Evolutionary conservation across 2,329 filamentous ascomycete genomes (phyloP).

Genomic region (Pseudogymnoascus sp.): DNA sequence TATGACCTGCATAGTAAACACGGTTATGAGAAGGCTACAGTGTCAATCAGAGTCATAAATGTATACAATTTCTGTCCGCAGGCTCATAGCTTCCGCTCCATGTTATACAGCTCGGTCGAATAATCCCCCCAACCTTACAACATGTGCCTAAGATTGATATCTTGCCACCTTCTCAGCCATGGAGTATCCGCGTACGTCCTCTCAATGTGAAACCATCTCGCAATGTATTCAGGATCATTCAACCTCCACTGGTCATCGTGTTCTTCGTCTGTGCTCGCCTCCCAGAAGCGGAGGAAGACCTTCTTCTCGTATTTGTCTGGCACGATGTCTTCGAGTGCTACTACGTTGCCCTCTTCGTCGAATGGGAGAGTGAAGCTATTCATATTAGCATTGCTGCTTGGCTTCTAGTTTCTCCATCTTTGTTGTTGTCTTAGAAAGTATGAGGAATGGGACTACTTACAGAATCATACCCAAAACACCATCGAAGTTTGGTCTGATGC

Average conservation of each 20-base stretch:
- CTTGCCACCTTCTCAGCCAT: not conserved
- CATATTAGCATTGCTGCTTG: not conserved
- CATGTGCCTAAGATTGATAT: not conserved
- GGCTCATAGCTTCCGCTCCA: not conserved
- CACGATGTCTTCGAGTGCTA: not conserved
- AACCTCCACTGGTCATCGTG: not conserved
- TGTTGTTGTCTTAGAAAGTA: not conserved
- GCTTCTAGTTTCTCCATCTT: not conserved
- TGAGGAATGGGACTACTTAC: not conserved
- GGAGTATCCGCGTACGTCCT: conserved; percentile 4
- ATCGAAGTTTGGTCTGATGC: not conserved
- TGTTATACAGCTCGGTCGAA: not conserved
- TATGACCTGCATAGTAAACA: not conserved
- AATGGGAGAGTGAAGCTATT: not conserved
- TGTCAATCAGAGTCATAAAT: not conserved
- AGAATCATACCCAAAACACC: not conserved
- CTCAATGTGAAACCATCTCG: not conserved
- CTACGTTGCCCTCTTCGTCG: not conserved
- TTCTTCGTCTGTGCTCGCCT: not conserved
- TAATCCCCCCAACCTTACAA: not conserved
- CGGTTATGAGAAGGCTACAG: not conserved
- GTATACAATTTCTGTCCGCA: not conserved
- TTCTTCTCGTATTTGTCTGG: not conserved
- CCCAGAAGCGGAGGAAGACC: not conserved
- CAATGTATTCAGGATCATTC: conserved; percentile 1